Conservation (phyloP, 768 basidiomycete genomes). For the Phaffia tasmanica region DNA sequence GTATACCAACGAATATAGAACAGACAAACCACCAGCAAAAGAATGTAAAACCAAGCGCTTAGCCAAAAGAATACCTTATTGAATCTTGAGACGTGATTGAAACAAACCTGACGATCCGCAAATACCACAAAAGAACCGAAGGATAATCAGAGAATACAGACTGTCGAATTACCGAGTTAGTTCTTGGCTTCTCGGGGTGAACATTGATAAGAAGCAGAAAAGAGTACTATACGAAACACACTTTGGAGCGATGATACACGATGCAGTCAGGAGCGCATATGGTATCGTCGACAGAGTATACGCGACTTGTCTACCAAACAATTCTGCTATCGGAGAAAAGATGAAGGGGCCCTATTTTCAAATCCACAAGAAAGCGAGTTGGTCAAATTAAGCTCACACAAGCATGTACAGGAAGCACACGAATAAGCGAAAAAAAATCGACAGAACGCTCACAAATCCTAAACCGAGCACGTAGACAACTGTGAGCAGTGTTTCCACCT, state of each 20-base stretch:
- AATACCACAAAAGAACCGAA: slow-evolving; percentile 22
- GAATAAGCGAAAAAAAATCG: neutral
- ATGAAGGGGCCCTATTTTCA: slow-evolving; percentile 18
- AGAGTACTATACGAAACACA: neutral
- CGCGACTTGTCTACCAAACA: slow-evolving; percentile 19
- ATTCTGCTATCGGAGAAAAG: slow-evolving; percentile 18
- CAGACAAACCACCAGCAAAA: too few species aligned
- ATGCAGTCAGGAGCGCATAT: slow-evolving; percentile 16
- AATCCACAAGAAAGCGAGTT: neutral
- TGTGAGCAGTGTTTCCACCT: slow-evolving; percentile 7
- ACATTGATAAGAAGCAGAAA: too few species aligned
- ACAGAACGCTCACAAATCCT: neutral
- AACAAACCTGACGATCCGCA: slow-evolving; percentile 13
- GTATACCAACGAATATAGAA: too few species aligned
- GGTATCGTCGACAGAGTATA: slow-evolving; percentile 19
- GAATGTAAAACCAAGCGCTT: too few species aligned
- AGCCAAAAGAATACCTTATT: too few species aligned
- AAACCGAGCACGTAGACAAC: slow-evolving; percentile 15
- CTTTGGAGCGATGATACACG: slow-evolving; percentile 12
- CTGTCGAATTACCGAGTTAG: neutral
- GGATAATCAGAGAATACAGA: slow-evolving; percentile 11
- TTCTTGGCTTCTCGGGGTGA: too few species aligned
- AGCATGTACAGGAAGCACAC: neutral
- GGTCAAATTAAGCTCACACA: neutral
- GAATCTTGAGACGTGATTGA: neutral